phyloP scores from a whole-genome alignment of 768 basidiomycete species.

The Amanita rimosa region DNA sequence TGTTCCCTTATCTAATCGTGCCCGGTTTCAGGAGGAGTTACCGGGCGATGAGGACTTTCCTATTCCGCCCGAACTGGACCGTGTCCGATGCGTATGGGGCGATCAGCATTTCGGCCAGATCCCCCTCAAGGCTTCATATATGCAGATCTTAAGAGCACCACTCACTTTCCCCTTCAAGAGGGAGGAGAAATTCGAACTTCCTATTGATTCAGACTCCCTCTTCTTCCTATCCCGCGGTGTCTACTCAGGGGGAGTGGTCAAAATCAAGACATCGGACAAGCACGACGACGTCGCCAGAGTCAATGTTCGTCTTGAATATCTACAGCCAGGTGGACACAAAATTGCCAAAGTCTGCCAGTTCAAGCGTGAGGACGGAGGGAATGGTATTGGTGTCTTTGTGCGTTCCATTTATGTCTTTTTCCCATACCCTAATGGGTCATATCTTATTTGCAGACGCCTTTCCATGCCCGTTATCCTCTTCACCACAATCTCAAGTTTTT shows the following conservation, averaged over 20 bases:
- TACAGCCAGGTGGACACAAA: constrained; percentile 11
- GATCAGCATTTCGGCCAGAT: background rate
- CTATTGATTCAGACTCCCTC: constrained; percentile 16
- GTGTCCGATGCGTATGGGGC: constrained; percentile 3
- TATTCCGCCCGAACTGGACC: constrained; percentile 4
- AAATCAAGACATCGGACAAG: constrained; percentile 8
- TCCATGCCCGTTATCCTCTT: background rate
- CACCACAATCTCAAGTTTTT: constrained; percentile 11
- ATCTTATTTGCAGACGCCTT: constrained; percentile 9
- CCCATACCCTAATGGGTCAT: background rate
- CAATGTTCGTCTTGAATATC: constrained; percentile 8
- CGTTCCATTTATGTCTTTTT: constrained; percentile 4
- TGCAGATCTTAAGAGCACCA: background rate
- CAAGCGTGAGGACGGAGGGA: constrained; percentile 13
- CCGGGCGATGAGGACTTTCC: constrained; percentile 1
- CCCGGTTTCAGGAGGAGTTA: background rate
- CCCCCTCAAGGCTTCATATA: background rate
- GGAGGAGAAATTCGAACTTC: constrained; percentile 16
- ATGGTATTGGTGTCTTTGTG: constrained; percentile 27
- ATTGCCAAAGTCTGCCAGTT: constrained; percentile 20
- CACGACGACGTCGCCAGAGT: constrained; percentile 5
- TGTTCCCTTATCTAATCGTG: background rate
- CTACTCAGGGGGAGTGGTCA: constrained; percentile 10
- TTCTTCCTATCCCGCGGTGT: constrained; percentile 24
- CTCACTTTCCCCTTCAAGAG: constrained; percentile 2